These are phyloP conservation scores for Articulospora tetracladia DNA, from an alignment of 495 filamentous ascomycete genomes.

Conservation along the genomic window DNA sequence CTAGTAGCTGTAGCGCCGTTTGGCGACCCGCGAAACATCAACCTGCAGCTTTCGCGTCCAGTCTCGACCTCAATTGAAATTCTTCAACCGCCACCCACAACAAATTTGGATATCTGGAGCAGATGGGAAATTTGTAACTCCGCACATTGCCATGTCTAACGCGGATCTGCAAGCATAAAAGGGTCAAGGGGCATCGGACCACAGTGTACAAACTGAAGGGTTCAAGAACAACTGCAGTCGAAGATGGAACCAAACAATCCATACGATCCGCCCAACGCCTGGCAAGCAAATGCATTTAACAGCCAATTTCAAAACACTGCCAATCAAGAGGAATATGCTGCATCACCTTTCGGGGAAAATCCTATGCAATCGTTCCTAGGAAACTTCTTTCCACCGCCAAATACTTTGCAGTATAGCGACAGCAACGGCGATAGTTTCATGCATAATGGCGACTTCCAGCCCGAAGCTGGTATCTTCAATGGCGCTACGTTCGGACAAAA, in stretches of 20 bases:
- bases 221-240: not conserved
- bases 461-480: constrained; percentile 19
- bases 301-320: constrained; percentile 12
- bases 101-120: too few species aligned
- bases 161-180: not conserved
- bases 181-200: not conserved
- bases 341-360: constrained; percentile 7
- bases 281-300: not conserved
- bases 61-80: too few species aligned
- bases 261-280: not conserved
- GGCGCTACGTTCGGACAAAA: constrained; percentile 19
- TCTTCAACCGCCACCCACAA: too few species aligned
- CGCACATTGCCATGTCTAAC: too few species aligned
- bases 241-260: not conserved
- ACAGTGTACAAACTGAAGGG: not conserved
- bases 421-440: constrained; percentile 3
- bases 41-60: too few species aligned
- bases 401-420: constrained; percentile 7
- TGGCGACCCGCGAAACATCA: too few species aligned
- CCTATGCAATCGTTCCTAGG: not conserved
- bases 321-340: constrained; percentile 14
- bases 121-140: too few species aligned
- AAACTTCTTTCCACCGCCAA: constrained; percentile 8
- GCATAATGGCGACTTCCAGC: constrained; percentile 6
- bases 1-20: too few species aligned